phyloP scores from a whole-genome alignment of 352 stramenopile genomes.

The Globisporangium sylvaticum region DNA sequence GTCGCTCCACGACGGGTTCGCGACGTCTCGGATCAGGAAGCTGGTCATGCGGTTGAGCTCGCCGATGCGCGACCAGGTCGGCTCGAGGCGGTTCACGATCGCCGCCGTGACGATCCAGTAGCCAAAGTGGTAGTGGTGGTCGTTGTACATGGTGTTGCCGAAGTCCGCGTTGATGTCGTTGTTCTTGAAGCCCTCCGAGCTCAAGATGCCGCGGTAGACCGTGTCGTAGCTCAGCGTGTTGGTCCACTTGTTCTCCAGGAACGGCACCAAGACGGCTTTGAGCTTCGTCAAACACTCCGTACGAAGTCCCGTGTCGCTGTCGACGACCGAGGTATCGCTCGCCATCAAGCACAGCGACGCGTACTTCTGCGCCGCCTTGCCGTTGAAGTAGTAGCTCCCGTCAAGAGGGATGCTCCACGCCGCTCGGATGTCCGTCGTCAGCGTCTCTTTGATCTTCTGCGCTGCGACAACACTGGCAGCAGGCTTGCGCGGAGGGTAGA shows the following conservation, averaged over 20 bases:
- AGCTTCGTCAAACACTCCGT: constrained; percentile 56
- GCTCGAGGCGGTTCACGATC: constrained; percentile 66
- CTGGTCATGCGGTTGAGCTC: constrained; percentile 49
- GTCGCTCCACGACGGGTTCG: constrained; percentile 38
- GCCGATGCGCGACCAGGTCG: constrained; percentile 43
- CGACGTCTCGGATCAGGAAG: constrained; percentile 53
- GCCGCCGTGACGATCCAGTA: constrained; percentile 68
- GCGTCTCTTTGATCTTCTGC: constrained; percentile 36
- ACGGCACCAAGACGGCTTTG: constrained; percentile 44
- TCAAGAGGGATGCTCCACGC: constrained; percentile 41
- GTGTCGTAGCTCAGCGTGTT: constrained; percentile 64
- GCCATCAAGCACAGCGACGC: constrained; percentile 73
- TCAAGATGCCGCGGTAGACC: constrained; percentile 58
- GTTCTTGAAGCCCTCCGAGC: constrained; percentile 49
- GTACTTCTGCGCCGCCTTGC: constrained; percentile 75
- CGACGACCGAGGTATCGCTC: constrained; percentile 55
- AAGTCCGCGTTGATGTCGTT: constrained; percentile 70
- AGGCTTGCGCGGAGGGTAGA: constrained; percentile 42
- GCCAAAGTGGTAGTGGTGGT: constrained; percentile 76
- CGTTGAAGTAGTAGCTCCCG: constrained; percentile 78
- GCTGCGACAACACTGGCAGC: constrained; percentile 21
- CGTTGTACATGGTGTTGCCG: constrained; percentile 73
- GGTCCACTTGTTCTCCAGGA: constrained; percentile 62
- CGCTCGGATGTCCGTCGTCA: constrained; percentile 44
- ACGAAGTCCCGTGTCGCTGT: constrained; percentile 30